A percentile compares a stretch with the other conserved stretches of the same genome.
Evolutionary conservation across 140 eudicot genomes (phyloP).

Genomic region (Cichorium intybus): DNA sequence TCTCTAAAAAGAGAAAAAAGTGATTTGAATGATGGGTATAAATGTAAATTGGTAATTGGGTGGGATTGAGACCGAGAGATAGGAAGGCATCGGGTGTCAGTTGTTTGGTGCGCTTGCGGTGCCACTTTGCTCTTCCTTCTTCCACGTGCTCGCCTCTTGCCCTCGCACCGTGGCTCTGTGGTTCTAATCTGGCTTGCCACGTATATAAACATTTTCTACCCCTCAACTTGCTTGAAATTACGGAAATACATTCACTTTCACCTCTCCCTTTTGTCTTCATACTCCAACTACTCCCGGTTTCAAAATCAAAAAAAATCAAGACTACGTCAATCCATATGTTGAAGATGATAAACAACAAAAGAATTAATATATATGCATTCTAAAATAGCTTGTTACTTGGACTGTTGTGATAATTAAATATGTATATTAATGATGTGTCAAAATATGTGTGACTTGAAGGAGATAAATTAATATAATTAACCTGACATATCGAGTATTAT

Average conservation of each 20-base stretch:
- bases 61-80: not conserved
- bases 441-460: no score
- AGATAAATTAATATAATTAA: no score
- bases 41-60: conserved; percentile 22
- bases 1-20: conserved; percentile 3
- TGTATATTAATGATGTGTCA: not conserved
- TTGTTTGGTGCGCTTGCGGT: conserved; percentile 1
- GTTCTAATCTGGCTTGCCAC: conserved; percentile 12
- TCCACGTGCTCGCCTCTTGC: conserved; percentile 29
- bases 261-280: conserved; percentile 15
- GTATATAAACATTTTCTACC: not conserved
- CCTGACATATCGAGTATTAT: no score
- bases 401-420: not conserved
- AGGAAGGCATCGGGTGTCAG: not conserved
- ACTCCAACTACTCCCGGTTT: not conserved
- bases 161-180: conserved; percentile 25
- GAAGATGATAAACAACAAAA: not conserved
- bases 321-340: conserved; percentile 9
- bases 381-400: conserved; percentile 4
- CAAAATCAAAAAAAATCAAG: not conserved
- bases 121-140: conserved; percentile 7
- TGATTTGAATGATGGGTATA: not conserved
- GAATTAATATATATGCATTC: not conserved
- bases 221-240: not conserved
- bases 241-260: conserved; percentile 1